These are phyloP conservation scores for Claviceps maximensis DNA, from an alignment of 2,329 filamentous ascomycete species.

Conservation along the genomic window DNA sequence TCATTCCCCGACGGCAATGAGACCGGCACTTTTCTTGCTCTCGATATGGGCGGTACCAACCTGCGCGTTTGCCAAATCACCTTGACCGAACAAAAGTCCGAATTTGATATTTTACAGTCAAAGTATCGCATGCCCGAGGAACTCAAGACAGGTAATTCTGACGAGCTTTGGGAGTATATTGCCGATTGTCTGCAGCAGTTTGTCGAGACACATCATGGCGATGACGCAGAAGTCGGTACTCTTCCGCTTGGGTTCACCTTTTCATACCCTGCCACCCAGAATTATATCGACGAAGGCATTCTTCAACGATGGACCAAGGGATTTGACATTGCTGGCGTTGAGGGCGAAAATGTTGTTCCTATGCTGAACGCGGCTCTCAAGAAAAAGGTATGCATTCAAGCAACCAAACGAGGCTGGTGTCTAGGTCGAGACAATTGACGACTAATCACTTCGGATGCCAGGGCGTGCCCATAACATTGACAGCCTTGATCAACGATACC, in stretches of 20 bases:
- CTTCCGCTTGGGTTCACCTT: constrained; percentile 89
- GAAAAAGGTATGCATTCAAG: constrained; percentile 29
- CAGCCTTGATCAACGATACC: constrained; percentile 92
- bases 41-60: constrained; percentile 96
- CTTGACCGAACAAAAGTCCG: constrained; percentile 72
- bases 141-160: constrained; percentile 69
- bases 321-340: constrained; percentile 85
- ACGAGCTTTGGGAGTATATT: constrained; percentile 91
- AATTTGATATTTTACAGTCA: constrained; percentile 90
- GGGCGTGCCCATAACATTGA: constrained; percentile 84
- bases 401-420: not conserved
- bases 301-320: constrained; percentile 96
- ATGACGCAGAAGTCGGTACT: constrained; percentile 45
- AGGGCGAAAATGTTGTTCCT: constrained; percentile 80
- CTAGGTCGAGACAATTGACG: not conserved
- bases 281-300: constrained; percentile 85
- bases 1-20: constrained; percentile 76
- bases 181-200: constrained; percentile 88
- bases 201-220: constrained; percentile 70
- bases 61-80: constrained; percentile 88
- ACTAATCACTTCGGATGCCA: constrained; percentile 18
- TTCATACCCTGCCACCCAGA: constrained; percentile 85
- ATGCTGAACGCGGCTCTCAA: constrained; percentile 70
- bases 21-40: constrained; percentile 72
- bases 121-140: constrained; percentile 94